Conservation (phyloP, 306 rosid species). For the Coriaria nepalensis region DNA sequence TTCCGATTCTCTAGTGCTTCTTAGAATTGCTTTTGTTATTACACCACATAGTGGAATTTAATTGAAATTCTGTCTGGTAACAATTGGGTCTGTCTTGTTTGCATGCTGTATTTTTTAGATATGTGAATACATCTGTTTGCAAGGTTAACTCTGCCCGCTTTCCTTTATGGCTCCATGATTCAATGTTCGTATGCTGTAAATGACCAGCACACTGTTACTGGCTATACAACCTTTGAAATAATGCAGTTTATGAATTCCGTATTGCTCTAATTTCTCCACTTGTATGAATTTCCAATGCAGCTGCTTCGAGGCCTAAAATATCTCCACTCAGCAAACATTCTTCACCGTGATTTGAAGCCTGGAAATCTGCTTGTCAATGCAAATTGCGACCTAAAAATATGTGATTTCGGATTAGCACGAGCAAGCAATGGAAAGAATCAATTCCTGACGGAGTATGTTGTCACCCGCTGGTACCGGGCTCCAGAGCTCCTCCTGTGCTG, state of each 20-base stretch:
- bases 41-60: too few species aligned
- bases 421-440: conserved; percentile 63
- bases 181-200: too few species aligned
- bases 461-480: conserved; percentile 94
- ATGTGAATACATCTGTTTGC: too few species aligned
- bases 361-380: conserved; percentile 90
- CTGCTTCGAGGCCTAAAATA: conserved; percentile 87
- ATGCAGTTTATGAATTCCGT: not conserved
- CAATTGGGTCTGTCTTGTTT: too few species aligned
- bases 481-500: conserved; percentile 93
- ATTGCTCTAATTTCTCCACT: not conserved
- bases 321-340: conserved; percentile 91
- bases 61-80: too few species aligned
- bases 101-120: too few species aligned
- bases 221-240: too few species aligned
- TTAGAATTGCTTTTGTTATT: too few species aligned
- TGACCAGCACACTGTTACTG: too few species aligned
- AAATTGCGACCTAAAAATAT: conserved; percentile 86
- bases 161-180: too few species aligned
- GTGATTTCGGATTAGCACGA: conserved; percentile 92
- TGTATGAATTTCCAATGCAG: conserved; percentile 31
- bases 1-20: too few species aligned
- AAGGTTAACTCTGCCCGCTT: too few species aligned
- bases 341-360: conserved; percentile 91
- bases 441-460: conserved; percentile 95